Evolutionary conservation across 352 stramenopile species (phyloP).

Genomic region (Phytophthora europaea): DNA sequence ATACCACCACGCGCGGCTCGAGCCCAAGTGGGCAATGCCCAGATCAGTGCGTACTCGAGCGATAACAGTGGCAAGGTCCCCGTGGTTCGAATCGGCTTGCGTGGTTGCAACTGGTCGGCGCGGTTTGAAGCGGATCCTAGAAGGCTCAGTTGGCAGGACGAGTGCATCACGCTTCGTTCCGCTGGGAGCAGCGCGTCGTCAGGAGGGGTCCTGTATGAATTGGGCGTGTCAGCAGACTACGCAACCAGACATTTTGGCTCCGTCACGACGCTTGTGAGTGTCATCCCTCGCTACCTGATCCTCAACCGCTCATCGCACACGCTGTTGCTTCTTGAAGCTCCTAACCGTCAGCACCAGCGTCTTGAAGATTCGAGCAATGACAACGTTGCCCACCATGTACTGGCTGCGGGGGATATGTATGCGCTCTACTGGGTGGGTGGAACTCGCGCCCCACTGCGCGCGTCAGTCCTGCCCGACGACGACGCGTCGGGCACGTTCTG

Average conservation of each 20-base stretch:
- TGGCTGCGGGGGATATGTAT: constrained; percentile 77
- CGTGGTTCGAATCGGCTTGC: constrained; percentile 67
- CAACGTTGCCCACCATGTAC: constrained; percentile 79
- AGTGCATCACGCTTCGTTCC: constrained; percentile 72
- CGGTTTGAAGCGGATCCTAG: constrained; percentile 79
- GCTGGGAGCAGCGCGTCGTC: constrained; percentile 30
- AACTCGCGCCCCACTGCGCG: constrained; percentile 55
- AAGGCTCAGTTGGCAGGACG: constrained; percentile 87
- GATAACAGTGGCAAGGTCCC: constrained; percentile 49
- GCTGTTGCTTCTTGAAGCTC: constrained; percentile 67
- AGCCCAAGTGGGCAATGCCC: constrained; percentile 75
- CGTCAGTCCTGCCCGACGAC: constrained; percentile 62
- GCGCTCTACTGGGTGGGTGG: constrained; percentile 83
- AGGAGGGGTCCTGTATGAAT: constrained; percentile 74
- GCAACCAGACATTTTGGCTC: constrained; percentile 85
- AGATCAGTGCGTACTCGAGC: constrained; percentile 78
- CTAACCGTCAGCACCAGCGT: constrained; percentile 34
- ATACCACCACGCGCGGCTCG: constrained; percentile 61
- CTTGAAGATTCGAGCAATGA: constrained; percentile 38
- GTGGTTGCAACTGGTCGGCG: constrained; percentile 70
- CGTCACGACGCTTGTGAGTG: constrained; percentile 85
- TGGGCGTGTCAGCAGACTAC: constrained; percentile 86
- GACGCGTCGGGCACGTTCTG: constrained; percentile 32
- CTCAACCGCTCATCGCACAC: constrained; percentile 77
- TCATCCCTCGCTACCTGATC: constrained; percentile 85